Base-by-base conservation (phyloP, 208 protist species). In the Leishmania gerbilli region DNA sequence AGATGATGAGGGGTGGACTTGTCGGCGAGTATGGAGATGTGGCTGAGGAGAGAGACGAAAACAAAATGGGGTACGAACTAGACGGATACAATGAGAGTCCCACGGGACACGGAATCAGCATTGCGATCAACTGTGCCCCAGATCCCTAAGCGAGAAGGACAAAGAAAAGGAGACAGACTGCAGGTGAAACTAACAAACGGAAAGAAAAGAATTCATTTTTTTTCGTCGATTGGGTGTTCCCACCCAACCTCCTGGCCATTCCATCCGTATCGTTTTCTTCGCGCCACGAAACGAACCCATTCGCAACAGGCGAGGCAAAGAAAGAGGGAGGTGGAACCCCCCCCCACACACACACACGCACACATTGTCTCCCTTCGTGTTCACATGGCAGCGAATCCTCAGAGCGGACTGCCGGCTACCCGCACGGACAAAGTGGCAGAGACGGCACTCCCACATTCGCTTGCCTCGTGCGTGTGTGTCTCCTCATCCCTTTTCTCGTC, bases 361-460 rank as follows among this genome's bases (percentile, higher is more conserved):
- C 27, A 11, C 5, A 60, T 42, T 79, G 75, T 8, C 24, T 15
- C 47, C 24, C 11, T 71, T 31, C 21, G 31, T 51, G 31, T 79
- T 56, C n/a, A 11, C 58, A 34, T 6, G 11, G 58, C n/a, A 64
- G 58, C 58, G 8, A 64, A 31, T 64, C 21, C 27, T 24, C 53
- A 77, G 21, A 76, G 40, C 17, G 24, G 79, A 47, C 49, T 58
- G 40, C 21, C 58, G 67, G 77, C 60, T 49, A 62, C 71, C 56
- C n/a, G 9, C 7, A 31, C 58, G 58, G 2, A 64, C 55, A 76
- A 56, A n/a, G 37, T 47, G 49, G n/a, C 34, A 60, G 31, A 19
- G 49, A 17, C 42, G 31, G 7, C 31, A 42, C 56, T 31, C 15
- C 71, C 71, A 76, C 55, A 76, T 19, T 51, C 17, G 21, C 42